Percentiles rank a stretch among this genome's conserved stretches.
phyloP scores from a whole-genome alignment of 208 protist genomes.

The Naegleria lovaniensis region DNA sequence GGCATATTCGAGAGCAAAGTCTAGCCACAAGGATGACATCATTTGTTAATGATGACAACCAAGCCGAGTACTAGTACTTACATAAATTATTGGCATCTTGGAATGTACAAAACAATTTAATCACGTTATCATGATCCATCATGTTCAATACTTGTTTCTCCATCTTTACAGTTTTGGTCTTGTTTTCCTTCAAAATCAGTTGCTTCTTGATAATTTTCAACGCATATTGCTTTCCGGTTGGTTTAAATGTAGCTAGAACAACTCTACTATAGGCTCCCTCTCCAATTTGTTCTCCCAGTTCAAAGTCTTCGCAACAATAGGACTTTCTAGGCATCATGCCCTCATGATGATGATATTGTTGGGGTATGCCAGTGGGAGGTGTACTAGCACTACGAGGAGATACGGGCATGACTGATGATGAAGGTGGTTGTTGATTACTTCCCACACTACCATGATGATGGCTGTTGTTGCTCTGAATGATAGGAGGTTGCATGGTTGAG shows the following conservation, averaged over 20 bases:
- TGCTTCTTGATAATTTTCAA: constrained; percentile 30
- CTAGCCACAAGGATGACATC: not conserved
- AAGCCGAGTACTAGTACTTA: not conserved
- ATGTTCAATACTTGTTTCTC: constrained; percentile 28
- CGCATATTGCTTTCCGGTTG: constrained; percentile 34
- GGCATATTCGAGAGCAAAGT: constrained; percentile 18
- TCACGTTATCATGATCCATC: constrained; percentile 24
- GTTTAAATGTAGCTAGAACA: not conserved
- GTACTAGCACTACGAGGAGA: no score
- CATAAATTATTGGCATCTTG: constrained; percentile 31
- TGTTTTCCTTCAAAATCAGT: constrained; percentile 19
- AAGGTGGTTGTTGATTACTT: no score
- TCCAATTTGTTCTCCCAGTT: constrained; percentile 5
- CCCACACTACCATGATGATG: no score
- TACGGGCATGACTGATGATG: no score
- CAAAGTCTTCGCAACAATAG: not conserved
- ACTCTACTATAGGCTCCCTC: constrained; percentile 26
- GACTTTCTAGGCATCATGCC: not conserved
- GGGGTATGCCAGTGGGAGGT: no score
- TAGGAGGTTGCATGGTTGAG: no score
- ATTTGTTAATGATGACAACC: not conserved
- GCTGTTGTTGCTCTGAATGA: no score
- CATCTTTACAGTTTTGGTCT: constrained; percentile 25
- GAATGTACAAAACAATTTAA: constrained; percentile 29
- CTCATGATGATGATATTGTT: not conserved